phyloP scores from a whole-genome alignment of 2,329 filamentous ascomycete genomes.

The Aphanoascus verrucosus region DNA sequence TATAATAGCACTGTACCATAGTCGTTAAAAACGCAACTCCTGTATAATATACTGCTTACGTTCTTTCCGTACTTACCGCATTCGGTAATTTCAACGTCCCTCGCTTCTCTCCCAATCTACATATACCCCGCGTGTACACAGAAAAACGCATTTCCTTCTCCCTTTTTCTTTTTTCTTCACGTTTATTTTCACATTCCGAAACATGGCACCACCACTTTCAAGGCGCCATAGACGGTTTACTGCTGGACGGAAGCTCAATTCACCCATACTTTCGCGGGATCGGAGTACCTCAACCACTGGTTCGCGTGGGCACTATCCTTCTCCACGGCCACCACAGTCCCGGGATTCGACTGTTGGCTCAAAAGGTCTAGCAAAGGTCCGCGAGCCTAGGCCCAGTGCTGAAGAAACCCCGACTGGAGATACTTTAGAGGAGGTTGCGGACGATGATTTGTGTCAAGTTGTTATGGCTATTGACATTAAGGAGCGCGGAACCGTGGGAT shows the following conservation, averaged over 20 bases:
- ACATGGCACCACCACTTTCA: not conserved
- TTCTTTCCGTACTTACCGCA: slow-evolving; percentile 1
- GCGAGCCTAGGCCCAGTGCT: not conserved
- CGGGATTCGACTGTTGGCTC: not conserved
- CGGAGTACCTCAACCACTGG: not conserved
- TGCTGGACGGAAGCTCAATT: not conserved
- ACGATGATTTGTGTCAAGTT: slow-evolving; percentile 53
- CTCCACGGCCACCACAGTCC: not conserved
- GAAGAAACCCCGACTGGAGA: not conserved
- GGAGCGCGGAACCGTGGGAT: slow-evolving; percentile 62
- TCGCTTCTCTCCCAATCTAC: not conserved
- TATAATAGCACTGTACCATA: slow-evolving; percentile 8
- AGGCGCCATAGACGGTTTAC: not conserved
- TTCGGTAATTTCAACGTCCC: not conserved
- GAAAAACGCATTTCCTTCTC: not conserved
- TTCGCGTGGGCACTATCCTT: not conserved
- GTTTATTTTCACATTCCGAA: not conserved
- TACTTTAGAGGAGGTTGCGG: slow-evolving; percentile 23
- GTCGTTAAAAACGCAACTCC: not conserved
- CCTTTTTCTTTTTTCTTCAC: not conserved
- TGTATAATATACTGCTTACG: not conserved
- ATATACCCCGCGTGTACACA: not conserved
- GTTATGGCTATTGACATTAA: slow-evolving; percentile 72
- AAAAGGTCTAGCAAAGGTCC: not conserved
- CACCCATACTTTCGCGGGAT: not conserved